Conservation (phyloP, 2,329 filamentous ascomycete genomes). For the Metarhizium album region DNA sequence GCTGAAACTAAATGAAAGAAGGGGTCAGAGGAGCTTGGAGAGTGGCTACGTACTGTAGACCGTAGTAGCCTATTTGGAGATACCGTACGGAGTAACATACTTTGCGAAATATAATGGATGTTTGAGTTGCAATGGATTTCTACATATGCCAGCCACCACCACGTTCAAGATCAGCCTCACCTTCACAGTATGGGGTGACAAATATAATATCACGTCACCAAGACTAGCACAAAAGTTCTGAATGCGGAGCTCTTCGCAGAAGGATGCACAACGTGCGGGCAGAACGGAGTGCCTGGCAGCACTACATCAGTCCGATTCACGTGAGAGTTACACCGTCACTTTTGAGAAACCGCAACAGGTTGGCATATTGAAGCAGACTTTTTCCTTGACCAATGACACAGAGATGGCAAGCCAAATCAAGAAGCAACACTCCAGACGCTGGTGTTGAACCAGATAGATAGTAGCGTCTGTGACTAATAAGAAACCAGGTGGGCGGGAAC, state of each 20-base stretch:
- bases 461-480: too few species aligned
- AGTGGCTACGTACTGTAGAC: too few species aligned
- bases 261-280: neutral
- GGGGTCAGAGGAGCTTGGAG: too few species aligned
- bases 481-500: too few species aligned
- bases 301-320: neutral
- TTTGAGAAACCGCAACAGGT: neutral
- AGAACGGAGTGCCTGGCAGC: neutral
- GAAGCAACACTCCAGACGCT: neutral
- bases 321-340: neutral
- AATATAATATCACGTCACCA: neutral
- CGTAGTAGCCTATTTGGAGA: neutral
- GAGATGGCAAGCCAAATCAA: neutral
- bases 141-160: neutral
- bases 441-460: neutral
- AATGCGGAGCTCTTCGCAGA: neutral
- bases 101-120: neutral
- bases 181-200: neutral
- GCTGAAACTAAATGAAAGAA: too few species aligned
- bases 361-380: neutral
- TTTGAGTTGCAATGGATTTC: neutral
- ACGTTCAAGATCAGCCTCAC: neutral
- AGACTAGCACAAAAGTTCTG: neutral
- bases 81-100: too few species aligned
- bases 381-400: neutral